phyloP scores from a whole-genome alignment of 2,329 filamentous ascomycete species.

The Cadophora sp. region DNA sequence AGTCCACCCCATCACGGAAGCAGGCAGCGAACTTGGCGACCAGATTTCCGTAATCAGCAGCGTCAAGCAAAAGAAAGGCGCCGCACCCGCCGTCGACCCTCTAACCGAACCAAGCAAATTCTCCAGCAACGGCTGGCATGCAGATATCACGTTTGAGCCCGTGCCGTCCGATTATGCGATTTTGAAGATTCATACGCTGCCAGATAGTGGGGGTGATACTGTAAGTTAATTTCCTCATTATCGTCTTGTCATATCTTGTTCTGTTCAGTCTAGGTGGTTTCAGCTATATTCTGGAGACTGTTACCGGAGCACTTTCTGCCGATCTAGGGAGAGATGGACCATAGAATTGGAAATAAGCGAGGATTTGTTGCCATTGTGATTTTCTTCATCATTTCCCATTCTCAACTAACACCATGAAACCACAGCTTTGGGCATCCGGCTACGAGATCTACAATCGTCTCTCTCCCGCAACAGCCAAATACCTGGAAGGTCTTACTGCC shows the following conservation, averaged over 20 bases:
- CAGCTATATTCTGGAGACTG: no score
- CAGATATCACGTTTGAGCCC: slow-evolving; percentile 60
- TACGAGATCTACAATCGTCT: slow-evolving; percentile 72
- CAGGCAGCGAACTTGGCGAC: slow-evolving; percentile 58
- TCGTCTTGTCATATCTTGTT: no score
- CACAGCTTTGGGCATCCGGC: slow-evolving; percentile 60
- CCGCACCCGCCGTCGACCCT: slow-evolving; percentile 48
- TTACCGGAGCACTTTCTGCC: no score
- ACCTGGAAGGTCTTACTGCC: slow-evolving; percentile 64
- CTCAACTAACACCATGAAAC: no score
- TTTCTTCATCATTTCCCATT: no score
- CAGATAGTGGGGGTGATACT: slow-evolving; percentile 54
- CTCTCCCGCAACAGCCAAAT: slow-evolving; percentile 59
- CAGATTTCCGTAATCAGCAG: slow-evolving; percentile 63
- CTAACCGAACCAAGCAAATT: slow-evolving; percentile 57
- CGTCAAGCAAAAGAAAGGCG: slow-evolving; percentile 43
- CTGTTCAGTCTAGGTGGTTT: no score
- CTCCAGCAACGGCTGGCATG: slow-evolving; percentile 57
- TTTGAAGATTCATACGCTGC: slow-evolving; percentile 56
- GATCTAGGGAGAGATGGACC: no score
- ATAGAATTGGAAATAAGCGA: no score
- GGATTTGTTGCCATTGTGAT: no score
- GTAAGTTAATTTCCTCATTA: slow-evolving; percentile 46
- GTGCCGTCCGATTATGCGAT: slow-evolving; percentile 61
- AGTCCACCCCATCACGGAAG: slow-evolving; percentile 59